Base-by-base conservation (phyloP, 768 basidiomycete species). In the Hortiboletus flavorubellus region DNA sequence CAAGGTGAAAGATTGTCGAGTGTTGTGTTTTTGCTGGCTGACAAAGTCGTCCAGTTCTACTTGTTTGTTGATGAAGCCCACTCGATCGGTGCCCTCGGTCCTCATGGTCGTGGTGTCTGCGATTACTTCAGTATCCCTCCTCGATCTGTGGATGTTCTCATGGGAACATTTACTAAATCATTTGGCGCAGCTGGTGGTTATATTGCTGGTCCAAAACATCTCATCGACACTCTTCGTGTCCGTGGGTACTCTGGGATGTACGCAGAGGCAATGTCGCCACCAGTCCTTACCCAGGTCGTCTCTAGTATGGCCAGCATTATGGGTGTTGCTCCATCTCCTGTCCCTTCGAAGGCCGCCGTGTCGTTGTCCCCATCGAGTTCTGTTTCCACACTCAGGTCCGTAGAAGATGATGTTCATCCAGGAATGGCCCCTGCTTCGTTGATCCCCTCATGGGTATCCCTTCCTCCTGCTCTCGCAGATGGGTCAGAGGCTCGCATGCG, bases 161-260 rank as follows among this genome's bases (percentile, higher is more conserved):
- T 99, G 97, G 97, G 97, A 46, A 99, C 97, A 0, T 97, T 99
- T 72, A 99, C 96, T 26, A 93, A 92, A 71, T 92, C 91, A 0
- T 95, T 95, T 64, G 93, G 92, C 51, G 90, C 93, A 1, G 89
- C 94, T 0, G 96, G 96, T 44, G 96, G 97, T 4, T 98, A 98
- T 73, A 87, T 99, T 58, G 81, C 95, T 4, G 95, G 94, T 8
- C 84, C 75, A 62, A 94, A 91, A 65, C 70, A 76, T 2, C 75
- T 96, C 56, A 87, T 98, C 59, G 87, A 93, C 61, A 78, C 85
- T 6, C 80, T 99, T 8, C 90, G 95, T 14, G 65, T 93, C 23
- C 80, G 83, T 44, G 90, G 90, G 2, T 86, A 96, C 68, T 83
- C 91, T 0, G 86, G 89, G 33, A 70, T 84, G 21, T 98, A 98